phyloP scores from a whole-genome alignment of 2,329 filamentous ascomycete genomes.

The Cercospora sp. region DNA sequence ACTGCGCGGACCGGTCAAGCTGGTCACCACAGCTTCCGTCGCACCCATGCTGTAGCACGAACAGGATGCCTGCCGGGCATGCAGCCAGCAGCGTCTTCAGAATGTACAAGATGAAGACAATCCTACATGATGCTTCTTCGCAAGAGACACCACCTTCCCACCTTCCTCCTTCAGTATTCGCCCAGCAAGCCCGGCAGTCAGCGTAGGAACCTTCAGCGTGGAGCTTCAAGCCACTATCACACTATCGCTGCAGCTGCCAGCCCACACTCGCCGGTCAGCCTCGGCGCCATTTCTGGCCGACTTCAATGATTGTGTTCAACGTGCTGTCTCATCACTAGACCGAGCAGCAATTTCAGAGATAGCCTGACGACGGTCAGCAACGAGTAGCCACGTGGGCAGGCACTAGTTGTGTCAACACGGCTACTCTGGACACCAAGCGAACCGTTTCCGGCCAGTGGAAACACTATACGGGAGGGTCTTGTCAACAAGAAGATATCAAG shows the following conservation, averaged over 20 bases:
- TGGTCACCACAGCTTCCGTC: background rate
- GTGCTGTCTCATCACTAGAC: background rate
- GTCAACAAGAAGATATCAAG: background rate
- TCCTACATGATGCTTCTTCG: background rate
- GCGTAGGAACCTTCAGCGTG: background rate
- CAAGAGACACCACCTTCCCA: background rate
- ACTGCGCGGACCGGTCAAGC: background rate
- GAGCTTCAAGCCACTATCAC: slow-evolving; percentile 6
- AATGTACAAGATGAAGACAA: background rate
- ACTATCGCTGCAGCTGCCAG: background rate
- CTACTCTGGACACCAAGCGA: background rate
- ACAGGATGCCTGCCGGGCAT: background rate
- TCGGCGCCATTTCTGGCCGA: background rate
- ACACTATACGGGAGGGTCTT: background rate
- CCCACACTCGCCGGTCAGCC: background rate
- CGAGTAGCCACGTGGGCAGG: background rate
- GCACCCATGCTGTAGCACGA: background rate
- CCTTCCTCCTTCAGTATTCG: background rate
- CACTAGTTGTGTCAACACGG: background rate
- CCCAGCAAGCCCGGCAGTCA: background rate
- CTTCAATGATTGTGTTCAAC: background rate
- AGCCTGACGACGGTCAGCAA: background rate
- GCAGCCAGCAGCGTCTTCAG: background rate
- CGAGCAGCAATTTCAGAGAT: background rate
- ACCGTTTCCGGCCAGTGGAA: background rate